Base-by-base conservation (phyloP, 75 land plant genomes). In the Cunninghamia lanceolata region DNA sequence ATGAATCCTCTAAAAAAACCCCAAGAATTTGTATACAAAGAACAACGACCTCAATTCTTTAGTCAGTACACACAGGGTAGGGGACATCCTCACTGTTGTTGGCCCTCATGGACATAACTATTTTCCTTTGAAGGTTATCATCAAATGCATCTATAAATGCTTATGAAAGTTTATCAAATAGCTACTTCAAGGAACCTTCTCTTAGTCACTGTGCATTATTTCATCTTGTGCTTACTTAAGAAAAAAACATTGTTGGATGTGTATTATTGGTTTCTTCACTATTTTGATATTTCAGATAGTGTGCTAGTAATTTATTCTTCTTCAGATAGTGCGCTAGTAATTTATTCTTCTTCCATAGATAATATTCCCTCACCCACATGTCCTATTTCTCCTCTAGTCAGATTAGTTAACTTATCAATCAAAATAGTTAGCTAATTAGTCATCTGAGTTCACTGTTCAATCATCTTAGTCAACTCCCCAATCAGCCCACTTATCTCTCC, bases 241-340 rank as follows among this genome's bases (percentile, higher is more conserved):
- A n/a, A n/a, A n/a, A n/a, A n/a, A n/a, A n/a, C n/a, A n/a, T n/a
- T n/a, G n/a, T n/a, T n/a, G n/a, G n/a, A n/a, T n/a, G 99, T 95
- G 90, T 87, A 84, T 83, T 85, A 28, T 56, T 83, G 54, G 30
- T 21, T n/a, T 34, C 15, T 35, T 35, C 71, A 32, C 68, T 19
- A 45, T 78, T 38, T 78, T 15, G 50, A 16, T 38, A 86, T 35
- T 30, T 3, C 9, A 76, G 4, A 4, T 74, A 10, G 2, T 88
- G 68, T 1, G 7, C 68, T 63, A 63, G 68, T 25, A 25, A 63
- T 63, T 56, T 63, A 2, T 25, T 50, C 16, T n/a, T n/a, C n/a
- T n/a, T n/a, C n/a, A n/a, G n/a, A n/a, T n/a, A n/a, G n/a, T n/a
- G n/a, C n/a, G n/a, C n/a, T n/a, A n/a, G n/a, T n/a, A n/a, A n/a